phyloP scores from a whole-genome alignment of 192 early-diverging fungal species.

The Oehlia diaphana region DNA sequence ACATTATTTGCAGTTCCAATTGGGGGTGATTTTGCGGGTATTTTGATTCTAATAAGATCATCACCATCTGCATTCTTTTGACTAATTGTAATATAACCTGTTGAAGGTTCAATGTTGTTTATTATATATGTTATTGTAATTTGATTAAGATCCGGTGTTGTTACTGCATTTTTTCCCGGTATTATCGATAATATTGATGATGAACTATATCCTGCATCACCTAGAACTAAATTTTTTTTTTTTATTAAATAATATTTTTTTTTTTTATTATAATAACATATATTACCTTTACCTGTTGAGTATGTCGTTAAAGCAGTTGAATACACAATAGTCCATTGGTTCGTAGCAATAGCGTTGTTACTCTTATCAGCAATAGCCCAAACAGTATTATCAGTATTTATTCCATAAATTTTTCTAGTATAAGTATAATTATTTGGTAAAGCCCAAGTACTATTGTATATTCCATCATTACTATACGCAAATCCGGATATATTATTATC shows the following conservation, averaged over 20 bases:
- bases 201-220: not conserved
- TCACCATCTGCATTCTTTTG: not conserved
- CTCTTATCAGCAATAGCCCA: not conserved
- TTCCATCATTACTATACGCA: not conserved
- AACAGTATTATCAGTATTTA: not conserved
- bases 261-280: not conserved
- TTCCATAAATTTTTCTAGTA: not conserved
- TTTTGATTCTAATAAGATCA: not conserved
- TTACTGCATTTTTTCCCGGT: not conserved
- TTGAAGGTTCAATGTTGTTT: too few species aligned
- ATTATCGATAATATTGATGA: not conserved
- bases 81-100: too few species aligned
- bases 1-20: not conserved
- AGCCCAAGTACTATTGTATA: not conserved
- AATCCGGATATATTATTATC: not conserved
- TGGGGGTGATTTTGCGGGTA: too few species aligned
- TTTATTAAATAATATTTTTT: not conserved
- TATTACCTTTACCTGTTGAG: not conserved
- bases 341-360: not conserved
- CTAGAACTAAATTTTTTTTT: not conserved
- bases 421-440: not conserved
- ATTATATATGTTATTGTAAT: not conserved
- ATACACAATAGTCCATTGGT: not conserved
- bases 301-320: not conserved
- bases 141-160: not conserved